phyloP scores from a whole-genome alignment of 2,329 filamentous ascomycete species.

The Neurospora sp. region DNA sequence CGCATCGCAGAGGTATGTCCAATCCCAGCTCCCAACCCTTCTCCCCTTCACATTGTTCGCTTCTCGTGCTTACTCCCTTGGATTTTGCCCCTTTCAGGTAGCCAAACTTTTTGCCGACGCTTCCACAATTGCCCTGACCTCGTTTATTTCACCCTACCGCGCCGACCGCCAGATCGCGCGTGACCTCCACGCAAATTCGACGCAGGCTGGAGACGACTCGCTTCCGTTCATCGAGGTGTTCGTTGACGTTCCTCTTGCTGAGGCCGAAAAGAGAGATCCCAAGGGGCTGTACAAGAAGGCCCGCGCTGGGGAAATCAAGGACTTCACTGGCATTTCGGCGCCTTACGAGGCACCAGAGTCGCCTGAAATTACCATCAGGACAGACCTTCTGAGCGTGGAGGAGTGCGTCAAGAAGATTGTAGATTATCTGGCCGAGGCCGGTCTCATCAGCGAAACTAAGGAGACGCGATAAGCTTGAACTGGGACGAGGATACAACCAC shows the following conservation, averaged over 20 bases:
- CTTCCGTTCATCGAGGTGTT: conserved; percentile 91
- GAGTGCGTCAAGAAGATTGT: conserved; percentile 82
- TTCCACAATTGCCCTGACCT: conserved; percentile 79
- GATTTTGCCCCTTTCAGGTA: conserved; percentile 40
- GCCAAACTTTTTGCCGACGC: conserved; percentile 94
- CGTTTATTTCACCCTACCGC: conserved; percentile 92
- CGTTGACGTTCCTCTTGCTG: conserved; percentile 82
- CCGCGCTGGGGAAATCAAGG: conserved; percentile 83
- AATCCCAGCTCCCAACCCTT: not conserved
- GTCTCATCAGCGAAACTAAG: conserved; percentile 36
- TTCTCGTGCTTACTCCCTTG: not conserved
- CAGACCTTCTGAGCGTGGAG: conserved; percentile 73
- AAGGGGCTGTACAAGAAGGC: conserved; percentile 99
- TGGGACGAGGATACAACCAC: not conserved
- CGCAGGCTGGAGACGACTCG: conserved; percentile 49
- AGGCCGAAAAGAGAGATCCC: conserved; percentile 89
- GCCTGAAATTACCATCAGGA: conserved; percentile 81
- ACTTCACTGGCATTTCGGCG: conserved; percentile 92
- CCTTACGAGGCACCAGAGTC: conserved; percentile 86
- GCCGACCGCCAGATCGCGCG: conserved; percentile 78
- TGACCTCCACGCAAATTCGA: conserved; percentile 59
- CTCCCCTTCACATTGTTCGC: not conserved
- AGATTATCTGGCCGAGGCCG: conserved; percentile 64
- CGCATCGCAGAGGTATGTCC: conserved; percentile 68
- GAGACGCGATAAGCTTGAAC: conserved; percentile 14